Evolutionary conservation across 805 yeast species (phyloP).

Genomic region (Scheffersomyces ergatensis): DNA sequence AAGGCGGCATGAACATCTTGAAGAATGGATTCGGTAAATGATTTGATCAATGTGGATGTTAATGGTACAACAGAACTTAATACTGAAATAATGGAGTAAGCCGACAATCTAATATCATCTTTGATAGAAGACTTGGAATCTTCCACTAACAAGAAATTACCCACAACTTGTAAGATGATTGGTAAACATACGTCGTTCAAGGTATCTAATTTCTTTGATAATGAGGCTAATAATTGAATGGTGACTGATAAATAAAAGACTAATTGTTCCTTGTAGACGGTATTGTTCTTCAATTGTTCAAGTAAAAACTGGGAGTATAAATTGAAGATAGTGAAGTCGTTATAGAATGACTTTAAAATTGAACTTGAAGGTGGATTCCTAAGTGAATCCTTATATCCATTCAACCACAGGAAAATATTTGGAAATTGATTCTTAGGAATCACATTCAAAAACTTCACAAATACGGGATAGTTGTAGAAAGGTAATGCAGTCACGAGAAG

Average conservation of each 20-base stretch:
- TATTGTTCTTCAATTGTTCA: constrained; percentile 49
- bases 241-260: constrained; percentile 76
- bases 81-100: constrained; percentile 79
- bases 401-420: constrained; percentile 71
- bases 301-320: constrained; percentile 59
- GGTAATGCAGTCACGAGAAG: constrained; percentile 74
- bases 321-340: constrained; percentile 65
- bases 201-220: constrained; percentile 43
- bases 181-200: constrained; percentile 53
- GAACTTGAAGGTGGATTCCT: constrained; percentile 67
- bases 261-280: constrained; percentile 65
- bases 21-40: constrained; percentile 34
- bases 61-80: constrained; percentile 71
- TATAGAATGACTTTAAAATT: constrained; percentile 64
- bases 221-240: constrained; percentile 65
- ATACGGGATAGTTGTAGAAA: constrained; percentile 72
- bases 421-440: constrained; percentile 63
- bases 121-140: constrained; percentile 17
- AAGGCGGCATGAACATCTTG: constrained; percentile 19
- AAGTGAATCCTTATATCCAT: constrained; percentile 61
- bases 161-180: constrained; percentile 54
- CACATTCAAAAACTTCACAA: constrained; percentile 72
- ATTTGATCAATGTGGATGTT: constrained; percentile 21
- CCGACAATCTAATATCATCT: constrained; percentile 72
- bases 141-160: constrained; percentile 48